phyloP scores from a whole-genome alignment of 345 rosid genomes.

The Melaleuca quinquenervia region DNA sequence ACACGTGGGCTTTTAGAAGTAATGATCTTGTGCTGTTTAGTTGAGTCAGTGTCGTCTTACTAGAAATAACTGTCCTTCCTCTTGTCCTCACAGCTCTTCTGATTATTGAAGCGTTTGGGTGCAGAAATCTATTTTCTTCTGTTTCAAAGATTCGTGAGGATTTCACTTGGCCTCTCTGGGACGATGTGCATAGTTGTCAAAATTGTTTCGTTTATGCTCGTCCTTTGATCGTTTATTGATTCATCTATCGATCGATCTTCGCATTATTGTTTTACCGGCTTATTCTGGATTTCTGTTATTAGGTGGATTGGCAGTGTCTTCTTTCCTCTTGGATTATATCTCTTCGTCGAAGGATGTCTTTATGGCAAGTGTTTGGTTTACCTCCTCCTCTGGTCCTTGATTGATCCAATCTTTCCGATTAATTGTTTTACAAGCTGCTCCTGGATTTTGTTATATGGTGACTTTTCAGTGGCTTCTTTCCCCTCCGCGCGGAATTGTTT shows the following conservation, averaged over 20 bases:
- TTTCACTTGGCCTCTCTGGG: not conserved
- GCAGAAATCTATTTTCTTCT: not conserved
- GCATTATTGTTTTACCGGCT: no score
- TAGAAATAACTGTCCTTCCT: not conserved
- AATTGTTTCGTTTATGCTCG: not conserved
- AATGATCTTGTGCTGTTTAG: no score
- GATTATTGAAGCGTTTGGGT: not conserved
- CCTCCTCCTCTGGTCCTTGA: no score
- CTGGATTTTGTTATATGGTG: not conserved
- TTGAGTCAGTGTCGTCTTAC: not conserved
- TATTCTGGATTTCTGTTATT: no score
- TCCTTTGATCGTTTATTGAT: not conserved
- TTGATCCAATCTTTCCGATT: no score
- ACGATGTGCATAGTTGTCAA: not conserved
- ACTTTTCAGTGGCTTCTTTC: not conserved
- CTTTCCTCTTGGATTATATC: no score
- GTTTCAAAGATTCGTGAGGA: not conserved
- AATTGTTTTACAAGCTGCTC: not conserved
- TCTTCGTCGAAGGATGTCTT: no score
- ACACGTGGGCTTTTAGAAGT: no score
- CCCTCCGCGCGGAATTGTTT: not conserved
- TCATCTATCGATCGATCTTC: not conserved
- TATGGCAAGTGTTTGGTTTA: no score
- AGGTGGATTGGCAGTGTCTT: not conserved
- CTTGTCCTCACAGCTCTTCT: not conserved